These are phyloP conservation scores for Diaporthe sp. DNA, from an alignment of 2,329 filamentous ascomycete genomes.

Conservation along the genomic window DNA sequence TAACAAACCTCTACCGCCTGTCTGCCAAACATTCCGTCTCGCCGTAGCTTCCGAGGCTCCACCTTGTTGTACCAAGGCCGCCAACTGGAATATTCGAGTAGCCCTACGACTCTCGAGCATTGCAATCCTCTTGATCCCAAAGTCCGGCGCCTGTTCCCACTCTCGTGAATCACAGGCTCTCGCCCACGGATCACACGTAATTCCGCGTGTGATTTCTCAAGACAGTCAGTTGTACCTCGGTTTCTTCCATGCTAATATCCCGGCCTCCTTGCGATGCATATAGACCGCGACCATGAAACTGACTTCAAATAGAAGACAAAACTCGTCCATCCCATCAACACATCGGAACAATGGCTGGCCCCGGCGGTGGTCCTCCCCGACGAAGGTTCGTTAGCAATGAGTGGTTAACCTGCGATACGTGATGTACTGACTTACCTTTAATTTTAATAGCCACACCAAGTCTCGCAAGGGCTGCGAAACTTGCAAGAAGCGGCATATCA, in stretches of 20 bases:
- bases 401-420: neutral
- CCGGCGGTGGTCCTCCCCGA: constrained; percentile 91
- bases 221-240: constrained; percentile 38
- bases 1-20: constrained; percentile 16
- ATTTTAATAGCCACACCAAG: constrained; percentile 85
- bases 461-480: constrained; percentile 98
- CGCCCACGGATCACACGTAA: constrained; percentile 26
- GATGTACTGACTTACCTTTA: constrained; percentile 38
- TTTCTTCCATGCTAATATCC: neutral
- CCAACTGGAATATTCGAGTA: constrained; percentile 36
- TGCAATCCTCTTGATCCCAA: neutral
- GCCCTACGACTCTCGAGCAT: constrained; percentile 36
- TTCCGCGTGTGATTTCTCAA: constrained; percentile 27
- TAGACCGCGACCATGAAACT: neutral
- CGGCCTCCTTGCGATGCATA: no score
- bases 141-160: neutral
- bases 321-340: neutral
- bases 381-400: constrained; percentile 61
- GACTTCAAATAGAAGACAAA: neutral
- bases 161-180: neutral
- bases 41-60: constrained; percentile 30
- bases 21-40: constrained; percentile 11
- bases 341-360: constrained; percentile 80
- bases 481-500: constrained; percentile 96
- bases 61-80: constrained; percentile 40